phyloP scores from a whole-genome alignment of 2,329 filamentous ascomycete species.

The Paraconiothyrium sp. region DNA sequence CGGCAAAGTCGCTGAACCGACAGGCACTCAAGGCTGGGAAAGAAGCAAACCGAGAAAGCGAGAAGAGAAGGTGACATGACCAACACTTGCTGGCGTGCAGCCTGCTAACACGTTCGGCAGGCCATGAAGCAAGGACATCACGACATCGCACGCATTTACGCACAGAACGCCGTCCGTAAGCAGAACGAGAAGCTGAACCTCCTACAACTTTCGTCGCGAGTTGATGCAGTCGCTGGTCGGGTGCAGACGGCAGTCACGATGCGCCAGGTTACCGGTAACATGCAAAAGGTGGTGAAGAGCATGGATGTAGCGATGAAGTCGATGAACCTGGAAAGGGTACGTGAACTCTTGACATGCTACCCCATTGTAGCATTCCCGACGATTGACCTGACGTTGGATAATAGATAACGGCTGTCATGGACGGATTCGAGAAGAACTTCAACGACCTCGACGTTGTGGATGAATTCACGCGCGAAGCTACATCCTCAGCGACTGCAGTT shows the following conservation, averaged over 20 bases:
- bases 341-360: slow-evolving; percentile 14
- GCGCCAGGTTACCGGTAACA: slow-evolving; percentile 68
- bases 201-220: slow-evolving; percentile 64
- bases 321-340: slow-evolving; percentile 70
- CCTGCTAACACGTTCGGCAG: slow-evolving; percentile 39
- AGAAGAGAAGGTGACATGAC: slow-evolving; percentile 61
- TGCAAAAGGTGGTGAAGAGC: slow-evolving; percentile 69
- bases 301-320: slow-evolving; percentile 71
- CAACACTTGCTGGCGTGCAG: not conserved
- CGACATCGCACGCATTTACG: slow-evolving; percentile 71
- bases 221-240: slow-evolving; percentile 67
- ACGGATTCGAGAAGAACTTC: slow-evolving; percentile 69
- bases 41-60: slow-evolving; percentile 68
- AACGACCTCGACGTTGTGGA: slow-evolving; percentile 62
- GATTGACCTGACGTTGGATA: slow-evolving; percentile 13
- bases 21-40: slow-evolving; percentile 70
- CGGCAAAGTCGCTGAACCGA: slow-evolving; percentile 69
- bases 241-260: slow-evolving; percentile 73
- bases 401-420: slow-evolving; percentile 72
- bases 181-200: slow-evolving; percentile 70
- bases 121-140: slow-evolving; percentile 68
- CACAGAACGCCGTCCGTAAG: slow-evolving; percentile 70
- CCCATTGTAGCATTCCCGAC: not conserved
- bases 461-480: slow-evolving; percentile 86
- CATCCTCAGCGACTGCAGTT: slow-evolving; percentile 77